Evolutionary conservation across 1,284 basidiomycete species (phyloP).

Genomic region (Sanguinoderma infundibulare): DNA sequence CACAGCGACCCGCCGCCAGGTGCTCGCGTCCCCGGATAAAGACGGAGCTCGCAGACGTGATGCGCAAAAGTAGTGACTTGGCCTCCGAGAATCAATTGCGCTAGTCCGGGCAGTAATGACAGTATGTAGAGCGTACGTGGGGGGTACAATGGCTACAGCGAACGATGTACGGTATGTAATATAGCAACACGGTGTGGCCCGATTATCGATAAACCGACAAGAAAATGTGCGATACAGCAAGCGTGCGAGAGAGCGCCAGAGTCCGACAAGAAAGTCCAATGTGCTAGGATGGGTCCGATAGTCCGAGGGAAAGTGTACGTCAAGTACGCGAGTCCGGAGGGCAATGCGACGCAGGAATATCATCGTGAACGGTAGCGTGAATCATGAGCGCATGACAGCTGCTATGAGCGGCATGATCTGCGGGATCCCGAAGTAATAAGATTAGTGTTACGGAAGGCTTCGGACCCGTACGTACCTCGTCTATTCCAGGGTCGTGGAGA

Average conservation of each 20-base stretch:
- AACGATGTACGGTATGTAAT: neutral
- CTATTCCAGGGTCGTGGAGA: constrained; percentile 1
- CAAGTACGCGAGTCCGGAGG: neutral
- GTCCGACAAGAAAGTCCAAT: neutral
- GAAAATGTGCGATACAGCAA: neutral
- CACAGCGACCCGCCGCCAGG: no score
- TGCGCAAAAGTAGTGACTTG: no score
- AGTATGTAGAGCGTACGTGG: neutral
- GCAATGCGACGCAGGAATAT: constrained; percentile 9
- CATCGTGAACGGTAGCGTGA: neutral
- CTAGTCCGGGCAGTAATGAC: neutral
- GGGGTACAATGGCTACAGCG: neutral
- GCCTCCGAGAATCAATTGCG: no score
- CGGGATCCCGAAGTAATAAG: neutral
- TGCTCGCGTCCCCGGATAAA: no score
- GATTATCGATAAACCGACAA: neutral
- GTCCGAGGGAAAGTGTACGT: neutral
- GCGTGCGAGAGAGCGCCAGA: neutral
- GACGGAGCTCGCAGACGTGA: no score
- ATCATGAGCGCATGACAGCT: no score
- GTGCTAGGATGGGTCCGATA: neutral
- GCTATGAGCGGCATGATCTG: neutral
- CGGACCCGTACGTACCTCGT: neutral
- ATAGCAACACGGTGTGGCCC: neutral
- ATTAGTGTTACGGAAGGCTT: neutral